Evolutionary conservation across 352 stramenopile genomes (phyloP), one percentile per base, ranked within the genome.

Genomic region (Phytophthora pseudosyringae): DNA sequence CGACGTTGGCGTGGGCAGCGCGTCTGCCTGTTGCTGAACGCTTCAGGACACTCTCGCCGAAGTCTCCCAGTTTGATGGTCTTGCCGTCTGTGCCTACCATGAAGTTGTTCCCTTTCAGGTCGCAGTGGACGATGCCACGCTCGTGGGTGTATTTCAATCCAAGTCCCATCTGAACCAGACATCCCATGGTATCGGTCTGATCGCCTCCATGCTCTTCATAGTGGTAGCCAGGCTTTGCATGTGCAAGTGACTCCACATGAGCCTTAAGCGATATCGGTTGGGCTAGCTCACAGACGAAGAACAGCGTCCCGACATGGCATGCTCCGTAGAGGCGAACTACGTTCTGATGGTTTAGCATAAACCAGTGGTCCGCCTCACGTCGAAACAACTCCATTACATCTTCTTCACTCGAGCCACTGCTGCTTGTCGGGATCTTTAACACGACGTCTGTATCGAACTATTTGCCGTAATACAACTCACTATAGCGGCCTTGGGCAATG

Each of bases 21-120:
- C 59, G 38, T 25, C 39, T 32, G 21, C 45, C 50, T 18, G 59
- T 64, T 25, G 31, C 59, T 3, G 45, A 67, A 32, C 56, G 58
- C 50, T 69, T 75, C 7, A 67, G 13, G 28, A 72, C 57, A 31
- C 69, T 77, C 39, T 74, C 68, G 2, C 69, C 69, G 16, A 77
- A 77, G 31, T 74, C 64, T 11, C 53, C 67, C 15, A 77, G 33
- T n/a, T 77, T 77, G 41, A 70, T 69, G 6, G 61, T 74, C 25
- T 71, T 74, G 15, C 55, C 50, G 21, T 74, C 65, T 16, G 49
- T 71, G 12, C 69, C 55, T 4, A 77, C 62, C 54, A 77, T 59
- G 32, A 77, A 68, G 16, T 71, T 77, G 46, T 77, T 73, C 5
- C 63, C 52, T 26, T 80, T 82, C 7, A 82, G 35, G 47, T 82